Evolutionary conservation across 2,329 filamentous ascomycete species (phyloP).

Genomic region (Hypoxylon sp.): DNA sequence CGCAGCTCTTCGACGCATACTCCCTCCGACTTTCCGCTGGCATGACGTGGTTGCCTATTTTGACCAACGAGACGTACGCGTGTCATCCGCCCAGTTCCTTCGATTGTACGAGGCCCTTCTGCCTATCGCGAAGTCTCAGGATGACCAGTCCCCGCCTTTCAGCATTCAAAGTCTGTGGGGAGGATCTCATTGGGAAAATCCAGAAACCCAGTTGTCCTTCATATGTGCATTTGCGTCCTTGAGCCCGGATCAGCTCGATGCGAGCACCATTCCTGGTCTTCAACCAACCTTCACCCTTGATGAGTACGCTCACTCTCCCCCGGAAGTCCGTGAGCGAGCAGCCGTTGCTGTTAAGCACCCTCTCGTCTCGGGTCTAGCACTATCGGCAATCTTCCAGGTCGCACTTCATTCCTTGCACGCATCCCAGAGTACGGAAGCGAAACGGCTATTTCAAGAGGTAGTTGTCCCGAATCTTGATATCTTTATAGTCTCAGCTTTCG

Average conservation of each 20-base stretch:
- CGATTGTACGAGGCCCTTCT: conserved; percentile 84
- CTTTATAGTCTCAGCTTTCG: conserved; percentile 83
- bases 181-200: conserved; percentile 82
- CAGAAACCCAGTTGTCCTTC: conserved; percentile 93
- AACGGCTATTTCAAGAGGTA: conserved; percentile 75
- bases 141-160: conserved; percentile 70
- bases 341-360: conserved; percentile 82
- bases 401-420: conserved; percentile 73
- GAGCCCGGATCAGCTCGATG: conserved; percentile 82
- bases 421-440: conserved; percentile 74
- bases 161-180: conserved; percentile 94
- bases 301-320: conserved; percentile 66
- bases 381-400: conserved; percentile 77
- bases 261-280: conserved; percentile 85
- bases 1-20: conserved; percentile 72
- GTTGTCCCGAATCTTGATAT: conserved; percentile 82
- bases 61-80: conserved; percentile 81
- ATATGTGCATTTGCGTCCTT: conserved; percentile 88
- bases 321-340: conserved; percentile 67
- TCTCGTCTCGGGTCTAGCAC: conserved; percentile 87
- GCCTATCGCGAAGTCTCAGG: conserved; percentile 72
- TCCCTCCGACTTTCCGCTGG: conserved; percentile 77
- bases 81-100: conserved; percentile 85
- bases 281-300: conserved; percentile 80
- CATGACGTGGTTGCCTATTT: conserved; percentile 82